Evolutionary conservation across 805 yeast species (phyloP), one percentile per base, ranked within the genome.

Genomic region (Starmera pachycereana): DNA sequence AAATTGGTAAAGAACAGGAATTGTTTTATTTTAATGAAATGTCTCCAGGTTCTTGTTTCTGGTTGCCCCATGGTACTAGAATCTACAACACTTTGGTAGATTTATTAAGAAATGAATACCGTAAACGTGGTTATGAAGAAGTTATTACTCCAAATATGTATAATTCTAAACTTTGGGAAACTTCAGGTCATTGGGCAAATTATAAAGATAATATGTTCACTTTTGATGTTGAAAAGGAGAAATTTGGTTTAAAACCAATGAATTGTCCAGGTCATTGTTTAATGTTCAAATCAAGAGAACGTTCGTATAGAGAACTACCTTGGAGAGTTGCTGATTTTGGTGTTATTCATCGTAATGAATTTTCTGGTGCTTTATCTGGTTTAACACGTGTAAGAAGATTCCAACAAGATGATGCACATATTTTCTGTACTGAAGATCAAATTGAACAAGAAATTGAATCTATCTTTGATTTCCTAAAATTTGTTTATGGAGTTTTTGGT

Each of bases 331-430:
- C 97, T 44, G 98, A 90, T 64, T 89, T 89, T 50, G 96, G 97
- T 65, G 97, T 90, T 40, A 74, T 90, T 51, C 98, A 90, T 71
- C 81, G 98, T 72, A 90, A 90, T 63, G 98, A 90, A 66, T 85
- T 82, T 53, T 79, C 92, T 33, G 97, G 97, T 65, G 97, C 97
- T 11, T 72, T 90, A 50, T 78, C 96, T 33, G 92, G 92, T 38
- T 78, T 90, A 62, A 92, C 98, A 41, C 83, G 98, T 69, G 97
- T 92, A 36, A 84, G 98, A 69, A 80, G 97, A 66, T 90, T 90
- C 84, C 98, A 90, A 66, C 98, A 90, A 70, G 98, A 90, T 65
- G 98, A 90, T 67, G 97, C 96, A 37, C 98, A 90, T 63, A 90
- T 90, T 51, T 90, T 90, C 82, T 92, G 97, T 72, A 79, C 87